Evolutionary conservation across 1,284 basidiomycete species (phyloP), one percentile per base, ranked within the genome.

Genomic region (Agroathelia rolfsii): DNA sequence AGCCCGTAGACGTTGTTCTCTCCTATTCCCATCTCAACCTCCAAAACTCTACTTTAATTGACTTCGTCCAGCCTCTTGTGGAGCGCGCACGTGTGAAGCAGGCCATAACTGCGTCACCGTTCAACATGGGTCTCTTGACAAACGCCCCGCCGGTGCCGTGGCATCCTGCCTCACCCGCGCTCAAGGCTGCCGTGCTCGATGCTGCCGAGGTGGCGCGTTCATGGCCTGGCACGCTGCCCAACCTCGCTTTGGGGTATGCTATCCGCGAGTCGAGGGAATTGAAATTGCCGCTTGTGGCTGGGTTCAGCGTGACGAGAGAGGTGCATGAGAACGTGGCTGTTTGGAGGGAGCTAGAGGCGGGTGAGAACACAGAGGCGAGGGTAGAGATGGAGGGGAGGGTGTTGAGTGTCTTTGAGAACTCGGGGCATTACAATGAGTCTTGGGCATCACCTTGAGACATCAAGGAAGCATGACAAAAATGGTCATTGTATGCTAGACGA

Each of bases 91-190:
- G 69, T 32, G 68, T 92, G 10, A 54, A 55, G 21, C 76, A 87
- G 39, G 62, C 97, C 21, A 47, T 94, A 29, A 73, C 82, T 20
- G 94, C 92, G 4, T 90, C 89, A 0, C 94, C 94, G 3, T 69
- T 97, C 33, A 80, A 76, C 46, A 97, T 97, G 93, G 88, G 87
- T 0, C 69, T 96, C 1, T 67, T 98, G 24, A 82, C 82, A 0
- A 62, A 69, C 3, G 44, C 53, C 3, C 64, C 59, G 0, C 69
- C 75, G 2, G 86, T 87, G 0, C 33, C 53, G 0, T 97, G 93
- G 94, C 93, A 96, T 51, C 92, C 93, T 6, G 87, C 86, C 3
- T 66, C 79, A 4, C 47, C 55, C 4, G 57, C 52, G 8, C 47
- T 88, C 31, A 61, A 54, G 26, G 50, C 57, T 4, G 73, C 70